Conservation (phyloP, 2,329 filamentous ascomycete genomes). For the Fusarium pininemorale region DNA sequence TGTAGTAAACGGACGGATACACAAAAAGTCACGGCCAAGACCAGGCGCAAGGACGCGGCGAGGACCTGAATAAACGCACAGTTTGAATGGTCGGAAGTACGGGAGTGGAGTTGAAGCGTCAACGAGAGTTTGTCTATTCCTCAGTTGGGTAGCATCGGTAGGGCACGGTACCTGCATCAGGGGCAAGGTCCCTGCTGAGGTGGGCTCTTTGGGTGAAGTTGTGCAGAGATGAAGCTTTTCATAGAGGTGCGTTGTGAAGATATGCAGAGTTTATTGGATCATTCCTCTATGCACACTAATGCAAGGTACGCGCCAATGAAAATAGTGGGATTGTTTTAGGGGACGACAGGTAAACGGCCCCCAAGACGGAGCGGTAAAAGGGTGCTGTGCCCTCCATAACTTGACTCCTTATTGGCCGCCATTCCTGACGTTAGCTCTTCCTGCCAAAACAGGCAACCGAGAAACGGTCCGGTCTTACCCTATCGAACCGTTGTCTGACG, state of each 20-base stretch:
- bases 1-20: constrained; percentile 26
- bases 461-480: constrained; percentile 31
- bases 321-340: constrained; percentile 13
- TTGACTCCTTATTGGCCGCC: constrained; percentile 20
- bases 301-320: constrained; percentile 41
- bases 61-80: constrained; percentile 22
- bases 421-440: constrained; percentile 6
- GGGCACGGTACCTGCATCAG: constrained; percentile 34
- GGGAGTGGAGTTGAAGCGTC: constrained; percentile 27
- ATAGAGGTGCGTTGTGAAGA: constrained; percentile 6
- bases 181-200: constrained; percentile 10
- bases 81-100: constrained; percentile 22
- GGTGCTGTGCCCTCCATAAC: constrained; percentile 14
- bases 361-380: constrained; percentile 31
- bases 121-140: constrained; percentile 29
- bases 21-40: constrained; percentile 25
- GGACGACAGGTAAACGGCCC: constrained; percentile 30
- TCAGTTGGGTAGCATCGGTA: constrained; percentile 29
- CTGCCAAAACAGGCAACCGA: constrained; percentile 31
- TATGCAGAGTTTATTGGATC: constrained; percentile 10
- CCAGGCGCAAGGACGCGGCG: constrained; percentile 43
- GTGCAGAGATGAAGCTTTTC: constrained; percentile 14
- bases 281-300: constrained; percentile 29
- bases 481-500: constrained; percentile 23
- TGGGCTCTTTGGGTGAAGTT: constrained; percentile 7